Conservation (phyloP, 2,329 filamentous ascomycete genomes). For the Verticillium nubilum region DNA sequence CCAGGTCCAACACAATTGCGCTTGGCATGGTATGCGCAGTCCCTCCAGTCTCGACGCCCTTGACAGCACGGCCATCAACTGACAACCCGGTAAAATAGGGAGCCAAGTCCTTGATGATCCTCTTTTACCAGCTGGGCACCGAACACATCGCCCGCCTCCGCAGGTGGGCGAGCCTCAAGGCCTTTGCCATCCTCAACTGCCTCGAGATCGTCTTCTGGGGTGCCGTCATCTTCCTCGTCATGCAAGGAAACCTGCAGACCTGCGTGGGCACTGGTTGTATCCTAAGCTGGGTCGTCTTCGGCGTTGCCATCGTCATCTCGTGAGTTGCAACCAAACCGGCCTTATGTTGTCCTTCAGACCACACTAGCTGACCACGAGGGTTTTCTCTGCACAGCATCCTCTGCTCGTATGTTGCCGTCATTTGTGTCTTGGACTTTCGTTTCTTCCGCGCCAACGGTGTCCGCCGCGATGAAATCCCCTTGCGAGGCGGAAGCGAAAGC, state of each 20-base stretch:
- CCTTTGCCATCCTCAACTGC: conserved; percentile 16
- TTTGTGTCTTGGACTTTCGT: neutral
- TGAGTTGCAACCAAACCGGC: neutral
- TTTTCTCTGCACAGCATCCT: neutral
- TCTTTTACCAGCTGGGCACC: conserved; percentile 31
- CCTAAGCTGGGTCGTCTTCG: conserved; percentile 5
- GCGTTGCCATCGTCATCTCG: conserved; percentile 5
- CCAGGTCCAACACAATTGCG: conserved; percentile 6
- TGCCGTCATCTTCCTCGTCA: conserved; percentile 14
- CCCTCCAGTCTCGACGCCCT: too few species aligned
- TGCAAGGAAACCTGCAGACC: conserved; percentile 2
- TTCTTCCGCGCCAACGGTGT: neutral
- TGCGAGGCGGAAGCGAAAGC: neutral
- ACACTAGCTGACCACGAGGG: neutral
- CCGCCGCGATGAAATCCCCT: neutral
- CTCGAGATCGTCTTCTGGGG: conserved; percentile 20
- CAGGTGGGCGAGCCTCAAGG: conserved; percentile 15
- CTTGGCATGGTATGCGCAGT: conserved; percentile 7
- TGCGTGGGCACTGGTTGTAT: conserved; percentile 2
- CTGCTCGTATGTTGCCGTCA: neutral
- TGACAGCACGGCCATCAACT: neutral
- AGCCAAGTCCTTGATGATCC: neutral
- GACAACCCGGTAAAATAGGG: neutral
- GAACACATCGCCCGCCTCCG: conserved; percentile 21
- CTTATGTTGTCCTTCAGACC: neutral